Evolutionary conservation across 805 yeast species (phyloP).

Genomic region (Starmerella davenportii): DNA sequence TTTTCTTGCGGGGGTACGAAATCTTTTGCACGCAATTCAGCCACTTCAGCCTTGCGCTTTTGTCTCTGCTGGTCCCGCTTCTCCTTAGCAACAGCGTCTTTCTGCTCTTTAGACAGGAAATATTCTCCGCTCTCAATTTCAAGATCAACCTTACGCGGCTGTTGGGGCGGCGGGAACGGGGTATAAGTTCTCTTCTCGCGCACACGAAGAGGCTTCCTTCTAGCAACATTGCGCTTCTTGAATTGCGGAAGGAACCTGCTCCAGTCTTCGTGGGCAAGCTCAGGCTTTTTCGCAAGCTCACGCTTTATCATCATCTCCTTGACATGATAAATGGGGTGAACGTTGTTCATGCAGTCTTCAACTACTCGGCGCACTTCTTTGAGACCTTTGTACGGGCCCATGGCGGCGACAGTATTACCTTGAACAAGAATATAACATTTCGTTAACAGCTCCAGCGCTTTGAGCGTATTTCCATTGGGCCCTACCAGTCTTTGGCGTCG

Average conservation of each 20-base stretch:
- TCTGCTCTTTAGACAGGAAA: conserved; percentile 75
- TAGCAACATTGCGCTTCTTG: conserved; percentile 87
- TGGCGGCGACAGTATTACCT: conserved; percentile 89
- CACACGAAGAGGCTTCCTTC: conserved; percentile 65
- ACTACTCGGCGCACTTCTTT: conserved; percentile 85
- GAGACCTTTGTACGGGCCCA: conserved; percentile 91
- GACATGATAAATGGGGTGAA: conserved; percentile 95
- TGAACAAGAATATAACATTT: conserved; percentile 90
- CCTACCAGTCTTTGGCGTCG: conserved; percentile 93
- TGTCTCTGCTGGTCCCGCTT: conserved; percentile 68
- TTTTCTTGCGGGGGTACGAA: conserved; percentile 76
- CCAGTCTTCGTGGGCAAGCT: conserved; percentile 92
- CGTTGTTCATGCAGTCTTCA: conserved; percentile 91
- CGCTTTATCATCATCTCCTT: conserved; percentile 95
- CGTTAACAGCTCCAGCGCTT: conserved; percentile 88
- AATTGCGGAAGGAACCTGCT: conserved; percentile 87
- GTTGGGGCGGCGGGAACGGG: conserved; percentile 97
- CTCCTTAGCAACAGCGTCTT: conserved; percentile 47
- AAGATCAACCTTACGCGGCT: conserved; percentile 90
- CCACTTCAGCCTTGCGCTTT: conserved; percentile 45
- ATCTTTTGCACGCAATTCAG: conserved; percentile 55
- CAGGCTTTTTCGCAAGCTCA: conserved; percentile 88
- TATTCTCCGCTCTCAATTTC: conserved; percentile 98
- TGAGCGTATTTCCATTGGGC: conserved; percentile 89
- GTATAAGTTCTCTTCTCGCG: conserved; percentile 69